These are phyloP conservation scores for Rhizopogon roseolus DNA, from an alignment of 768 basidiomycete genomes.

Conservation along the genomic window DNA sequence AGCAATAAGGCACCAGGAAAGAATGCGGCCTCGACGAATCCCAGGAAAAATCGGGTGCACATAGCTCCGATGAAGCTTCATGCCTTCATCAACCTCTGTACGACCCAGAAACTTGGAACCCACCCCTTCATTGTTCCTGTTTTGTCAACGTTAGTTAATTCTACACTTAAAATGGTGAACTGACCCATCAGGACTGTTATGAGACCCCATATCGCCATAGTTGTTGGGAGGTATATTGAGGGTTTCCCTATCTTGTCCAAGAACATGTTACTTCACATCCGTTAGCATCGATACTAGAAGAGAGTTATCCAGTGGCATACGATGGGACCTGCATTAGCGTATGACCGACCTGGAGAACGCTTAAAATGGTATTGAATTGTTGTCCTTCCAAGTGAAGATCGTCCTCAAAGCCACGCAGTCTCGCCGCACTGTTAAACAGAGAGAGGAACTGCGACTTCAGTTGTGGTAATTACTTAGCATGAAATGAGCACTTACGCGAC, in stretches of 20 bases:
- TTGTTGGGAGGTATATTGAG: constrained; percentile 59
- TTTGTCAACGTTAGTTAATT: background rate
- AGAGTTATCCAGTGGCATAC: constrained; percentile 31
- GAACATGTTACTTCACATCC: constrained; percentile 58
- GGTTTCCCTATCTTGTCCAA: constrained; percentile 64
- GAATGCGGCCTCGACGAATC: too few relatives aligned
- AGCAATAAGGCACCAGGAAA: constrained; percentile 59
- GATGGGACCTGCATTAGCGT: constrained; percentile 79
- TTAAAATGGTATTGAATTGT: constrained; percentile 64
- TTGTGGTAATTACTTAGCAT: background rate
- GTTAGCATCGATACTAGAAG: background rate
- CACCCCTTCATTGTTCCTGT: constrained; percentile 39
- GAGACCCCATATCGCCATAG: constrained; percentile 70
- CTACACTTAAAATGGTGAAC: background rate
- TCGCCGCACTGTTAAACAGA: constrained; percentile 54
- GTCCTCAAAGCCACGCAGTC: constrained; percentile 65
- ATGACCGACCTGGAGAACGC: constrained; percentile 67
- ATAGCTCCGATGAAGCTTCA: constrained; percentile 58
- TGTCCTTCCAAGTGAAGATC: constrained; percentile 59
- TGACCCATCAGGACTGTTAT: constrained; percentile 51
- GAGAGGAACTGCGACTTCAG: background rate
- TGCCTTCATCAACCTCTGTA: constrained; percentile 1
- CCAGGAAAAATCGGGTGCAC: constrained; percentile 70
- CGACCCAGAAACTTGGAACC: background rate
- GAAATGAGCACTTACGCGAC: constrained; percentile 40